phyloP scores from a whole-genome alignment of 768 basidiomycete genomes.

The Suillus bovinus region DNA sequence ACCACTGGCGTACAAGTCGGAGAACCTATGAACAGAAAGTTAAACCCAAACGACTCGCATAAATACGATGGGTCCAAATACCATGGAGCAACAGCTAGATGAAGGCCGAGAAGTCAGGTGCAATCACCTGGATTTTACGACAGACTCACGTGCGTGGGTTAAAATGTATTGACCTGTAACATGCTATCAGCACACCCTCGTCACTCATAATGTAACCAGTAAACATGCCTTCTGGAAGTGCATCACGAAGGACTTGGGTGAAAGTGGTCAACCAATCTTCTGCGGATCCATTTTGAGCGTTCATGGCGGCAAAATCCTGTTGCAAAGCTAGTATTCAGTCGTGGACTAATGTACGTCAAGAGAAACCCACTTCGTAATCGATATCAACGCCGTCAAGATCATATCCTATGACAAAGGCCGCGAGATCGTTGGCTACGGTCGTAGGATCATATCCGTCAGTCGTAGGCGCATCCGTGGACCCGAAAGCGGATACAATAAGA shows the following conservation, averaged over 20 bases:
- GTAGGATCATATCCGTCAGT: constrained; percentile 58
- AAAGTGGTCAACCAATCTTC: constrained; percentile 43
- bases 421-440: constrained; percentile 61
- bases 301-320: constrained; percentile 63
- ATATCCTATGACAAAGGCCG: constrained; percentile 62
- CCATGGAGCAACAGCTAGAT: constrained; percentile 45
- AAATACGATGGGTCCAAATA: constrained; percentile 5
- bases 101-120: background rate
- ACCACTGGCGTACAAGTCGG: constrained; percentile 35
- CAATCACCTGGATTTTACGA: constrained; percentile 20
- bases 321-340: constrained; percentile 4
- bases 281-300: constrained; percentile 49
- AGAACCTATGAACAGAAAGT: constrained; percentile 31
- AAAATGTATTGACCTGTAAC: constrained; percentile 28
- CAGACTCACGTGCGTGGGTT: constrained; percentile 38
- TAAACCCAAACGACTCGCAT: background rate
- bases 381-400: constrained; percentile 72
- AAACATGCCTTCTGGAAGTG: constrained; percentile 27
- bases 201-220: background rate
- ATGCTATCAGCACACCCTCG: background rate
- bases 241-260: constrained; percentile 30
- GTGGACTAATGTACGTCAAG: background rate
- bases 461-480: constrained; percentile 55
- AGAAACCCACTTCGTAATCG: constrained; percentile 56
- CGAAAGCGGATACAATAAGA: constrained; percentile 66